Conservation (phyloP, 2,329 filamentous ascomycete species). For the Rasamsonia emersonii region DNA sequence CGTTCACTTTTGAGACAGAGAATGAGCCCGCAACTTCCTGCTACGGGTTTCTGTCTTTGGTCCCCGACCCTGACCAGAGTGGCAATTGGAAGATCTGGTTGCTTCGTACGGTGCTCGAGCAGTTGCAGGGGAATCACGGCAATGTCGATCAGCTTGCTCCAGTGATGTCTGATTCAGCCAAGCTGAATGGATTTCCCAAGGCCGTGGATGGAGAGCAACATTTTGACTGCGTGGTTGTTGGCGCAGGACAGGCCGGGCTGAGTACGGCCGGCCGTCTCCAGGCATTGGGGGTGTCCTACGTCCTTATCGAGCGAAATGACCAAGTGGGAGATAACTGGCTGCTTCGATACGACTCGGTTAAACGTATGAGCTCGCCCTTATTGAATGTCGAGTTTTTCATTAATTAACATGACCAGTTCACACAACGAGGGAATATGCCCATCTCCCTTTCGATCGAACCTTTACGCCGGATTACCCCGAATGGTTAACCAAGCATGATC, state of each 20-base stretch:
- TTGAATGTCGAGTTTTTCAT: not conserved
- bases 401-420: constrained; percentile 18
- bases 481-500: constrained; percentile 14
- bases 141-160: constrained; percentile 13
- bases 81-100: constrained; percentile 19
- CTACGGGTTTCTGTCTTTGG: constrained; percentile 13
- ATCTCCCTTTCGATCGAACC: constrained; percentile 19
- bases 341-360: constrained; percentile 38
- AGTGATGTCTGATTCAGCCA: not conserved
- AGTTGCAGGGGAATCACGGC: constrained; percentile 11
- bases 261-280: constrained; percentile 35
- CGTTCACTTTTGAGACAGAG: constrained; percentile 12
- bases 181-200: not conserved
- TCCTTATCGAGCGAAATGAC: constrained; percentile 38
- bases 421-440: constrained; percentile 12
- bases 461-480: constrained; percentile 14
- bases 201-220: constrained; percentile 1
- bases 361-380: constrained; percentile 8
- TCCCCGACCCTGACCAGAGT: constrained; percentile 6
- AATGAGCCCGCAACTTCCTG: constrained; percentile 7
- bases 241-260: constrained; percentile 39
- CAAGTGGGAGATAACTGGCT: constrained; percentile 40
- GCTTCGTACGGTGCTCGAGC: constrained; percentile 16
- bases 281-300: constrained; percentile 33
- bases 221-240: constrained; percentile 27